Evolutionary conservation across 169 alveolate genomes (phyloP).

Genomic region (Perkinsus olseni): DNA sequence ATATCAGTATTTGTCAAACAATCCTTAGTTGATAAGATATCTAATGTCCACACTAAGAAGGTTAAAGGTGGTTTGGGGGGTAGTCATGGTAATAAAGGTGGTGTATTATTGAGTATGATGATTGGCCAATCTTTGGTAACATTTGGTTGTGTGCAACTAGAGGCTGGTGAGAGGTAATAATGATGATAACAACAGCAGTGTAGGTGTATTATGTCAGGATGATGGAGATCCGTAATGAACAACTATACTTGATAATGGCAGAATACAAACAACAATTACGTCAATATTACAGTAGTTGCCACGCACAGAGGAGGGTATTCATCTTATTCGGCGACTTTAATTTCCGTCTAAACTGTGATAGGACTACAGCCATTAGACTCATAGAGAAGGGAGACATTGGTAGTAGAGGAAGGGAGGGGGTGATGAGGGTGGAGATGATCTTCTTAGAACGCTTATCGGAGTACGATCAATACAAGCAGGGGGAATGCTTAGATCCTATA

Average conservation of each 20-base stretch:
- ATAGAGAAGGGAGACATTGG: not conserved
- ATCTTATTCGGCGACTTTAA: constrained; percentile 65
- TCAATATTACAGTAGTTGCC: not conserved
- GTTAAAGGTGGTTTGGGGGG: constrained; percentile 69
- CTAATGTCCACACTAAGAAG: constrained; percentile 36
- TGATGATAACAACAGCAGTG: no score
- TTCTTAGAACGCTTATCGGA: not conserved
- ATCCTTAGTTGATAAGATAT: constrained; percentile 31
- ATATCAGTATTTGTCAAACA: constrained; percentile 50
- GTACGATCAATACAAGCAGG: not conserved
- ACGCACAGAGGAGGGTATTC: not conserved
- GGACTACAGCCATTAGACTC: not conserved
- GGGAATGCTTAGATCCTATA: not conserved
- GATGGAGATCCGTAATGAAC: not conserved
- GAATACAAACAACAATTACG: not conserved
- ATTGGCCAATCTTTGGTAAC: not conserved
- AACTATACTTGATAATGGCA: not conserved
- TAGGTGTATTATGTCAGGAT: not conserved
- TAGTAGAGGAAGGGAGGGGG: not conserved
- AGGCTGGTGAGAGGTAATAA: not conserved
- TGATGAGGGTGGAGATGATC: not conserved
- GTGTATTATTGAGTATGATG: constrained; percentile 41
- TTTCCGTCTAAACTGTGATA: constrained; percentile 21
- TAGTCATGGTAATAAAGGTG: constrained; percentile 70
- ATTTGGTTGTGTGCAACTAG: not conserved